Base-by-base conservation (phyloP, 1,139 yeast genomes). In the Blastobotrys persicus region DNA sequence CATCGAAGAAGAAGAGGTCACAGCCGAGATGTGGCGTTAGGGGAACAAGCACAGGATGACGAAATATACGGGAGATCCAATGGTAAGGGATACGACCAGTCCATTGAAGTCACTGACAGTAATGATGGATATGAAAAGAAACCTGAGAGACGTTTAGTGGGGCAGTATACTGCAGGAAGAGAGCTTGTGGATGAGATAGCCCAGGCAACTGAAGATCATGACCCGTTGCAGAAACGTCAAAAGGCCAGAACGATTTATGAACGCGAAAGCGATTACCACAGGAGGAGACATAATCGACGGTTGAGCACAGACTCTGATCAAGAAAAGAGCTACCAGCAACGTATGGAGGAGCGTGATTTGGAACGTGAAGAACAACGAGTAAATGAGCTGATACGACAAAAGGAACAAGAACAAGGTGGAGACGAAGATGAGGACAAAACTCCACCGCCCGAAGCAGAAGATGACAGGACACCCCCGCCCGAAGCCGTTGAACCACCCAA, bases 221-320 rank as follows among this genome's bases (percentile, higher is more conserved):
- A 76, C 57, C 69, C 70, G 7, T 53, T 75, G 26, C 62, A 61
- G 19, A 66, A 67, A 17, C 61, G 65, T 28, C 59, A 60, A 44
- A 54, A 61, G 28, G 59, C 62, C 13, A 64, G 67, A 46, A 60
- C 73, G 0, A 62, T 68, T 33, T 61, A 55, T 39, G 66, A 63
- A 4, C 63, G 71, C 23, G 77, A 73, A 55, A 64, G 69, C 32
- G 74, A 70, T 1, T 77, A 78, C 57, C 77, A 74, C 45, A 64
- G 65, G 53, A 63, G 73, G 54, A 60, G 78, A 54, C 67, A 70
- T 52, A 66, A 68, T 47, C 51, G 70, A 31, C 62, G 56, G 45
- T 59, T 60, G 42, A 67, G 52, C 5, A 57, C 54, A 19, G 59
- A 50, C 5, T 9, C 18, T 17, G 39, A 34, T 12, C 13, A 34